Percentiles rank a stretch among this genome's conserved stretches.
Evolutionary conservation across 768 basidiomycete genomes (phyloP).

Genomic region (Neoboletus brunneissimus): DNA sequence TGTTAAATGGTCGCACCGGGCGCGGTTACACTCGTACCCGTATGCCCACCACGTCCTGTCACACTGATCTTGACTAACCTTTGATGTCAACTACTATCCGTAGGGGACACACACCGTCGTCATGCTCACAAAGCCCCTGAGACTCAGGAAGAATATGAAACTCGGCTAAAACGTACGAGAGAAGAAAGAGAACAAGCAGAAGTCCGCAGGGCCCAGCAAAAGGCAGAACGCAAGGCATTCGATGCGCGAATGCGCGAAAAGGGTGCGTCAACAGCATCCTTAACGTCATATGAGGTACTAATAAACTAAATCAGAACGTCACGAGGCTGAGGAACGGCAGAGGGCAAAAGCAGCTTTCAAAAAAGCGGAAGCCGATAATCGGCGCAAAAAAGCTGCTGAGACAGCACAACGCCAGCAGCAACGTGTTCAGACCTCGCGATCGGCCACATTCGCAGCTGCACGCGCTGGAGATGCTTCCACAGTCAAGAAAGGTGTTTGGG

Average conservation of each 20-base stretch:
- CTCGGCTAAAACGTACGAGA: slow-evolving; percentile 45
- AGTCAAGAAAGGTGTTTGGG: slow-evolving; percentile 68
- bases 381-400: slow-evolving; percentile 47
- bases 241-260: slow-evolving; percentile 48
- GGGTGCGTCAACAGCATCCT: slow-evolving; percentile 35
- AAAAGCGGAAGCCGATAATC: slow-evolving; percentile 51
- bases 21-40: slow-evolving; percentile 27
- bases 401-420: slow-evolving; percentile 45
- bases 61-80: slow-evolving; percentile 8
- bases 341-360: slow-evolving; percentile 52
- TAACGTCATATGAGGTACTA: slow-evolving; percentile 10
- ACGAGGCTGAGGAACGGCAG: slow-evolving; percentile 56
- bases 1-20: slow-evolving; percentile 38
- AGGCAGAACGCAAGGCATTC: slow-evolving; percentile 45
- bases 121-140: slow-evolving; percentile 34
- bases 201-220: slow-evolving; percentile 45
- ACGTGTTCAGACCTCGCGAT: slow-evolving; percentile 54
- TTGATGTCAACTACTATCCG: slow-evolving; percentile 2
- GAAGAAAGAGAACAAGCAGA: slow-evolving; percentile 57
- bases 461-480: slow-evolving; percentile 47
- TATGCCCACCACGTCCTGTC: slow-evolving; percentile 21
- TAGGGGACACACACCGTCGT: slow-evolving; percentile 22
- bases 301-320: slow-evolving; percentile 37
- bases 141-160: slow-evolving; percentile 50
- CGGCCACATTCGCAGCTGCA: slow-evolving; percentile 63